Evolutionary conservation across 140 eudicot species (phyloP).

Genomic region (Flaveria floridana): DNA sequence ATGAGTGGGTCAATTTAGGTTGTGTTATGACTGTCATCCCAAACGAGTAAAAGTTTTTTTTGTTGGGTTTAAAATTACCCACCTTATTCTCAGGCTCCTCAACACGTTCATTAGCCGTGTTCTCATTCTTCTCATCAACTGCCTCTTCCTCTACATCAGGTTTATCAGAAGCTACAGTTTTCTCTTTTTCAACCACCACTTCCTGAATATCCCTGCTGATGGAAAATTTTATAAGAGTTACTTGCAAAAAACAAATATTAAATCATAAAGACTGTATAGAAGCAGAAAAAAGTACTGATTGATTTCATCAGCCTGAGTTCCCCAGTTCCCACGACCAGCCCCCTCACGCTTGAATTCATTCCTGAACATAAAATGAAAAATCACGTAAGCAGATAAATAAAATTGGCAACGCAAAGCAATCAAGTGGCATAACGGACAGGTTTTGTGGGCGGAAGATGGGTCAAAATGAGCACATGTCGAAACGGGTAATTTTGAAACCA

Average conservation of each 20-base stretch:
- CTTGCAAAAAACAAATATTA: background rate
- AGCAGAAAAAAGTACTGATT: slow-evolving; percentile 40
- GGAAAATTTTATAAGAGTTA: background rate
- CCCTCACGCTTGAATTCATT: slow-evolving; percentile 80
- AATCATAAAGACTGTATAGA: background rate
- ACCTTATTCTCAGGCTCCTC: slow-evolving; percentile 89
- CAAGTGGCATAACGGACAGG: too few species aligned
- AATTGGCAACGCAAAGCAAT: background rate
- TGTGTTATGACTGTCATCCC: background rate
- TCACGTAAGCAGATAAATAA: background rate
- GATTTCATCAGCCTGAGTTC: slow-evolving; percentile 68
- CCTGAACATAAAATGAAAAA: slow-evolving; percentile 35
- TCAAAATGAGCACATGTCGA: background rate
- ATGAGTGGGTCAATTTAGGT: background rate
- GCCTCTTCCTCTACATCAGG: slow-evolving; percentile 59
- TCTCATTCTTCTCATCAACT: slow-evolving; percentile 59
- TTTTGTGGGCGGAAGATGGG: too few species aligned
- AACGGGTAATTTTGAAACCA: too few species aligned
- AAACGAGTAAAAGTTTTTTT: background rate
- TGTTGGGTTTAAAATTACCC: background rate
- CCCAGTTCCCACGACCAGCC: slow-evolving; percentile 95
- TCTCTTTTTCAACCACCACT: slow-evolving; percentile 62
- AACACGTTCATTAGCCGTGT: slow-evolving; percentile 52
- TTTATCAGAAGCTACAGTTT: slow-evolving; percentile 51
- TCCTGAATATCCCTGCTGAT: slow-evolving; percentile 59